Percentiles rank a stretch among this genome's conserved stretches.
These are phyloP conservation scores for Alternaria sp. DNA, from an alignment of 2,329 filamentous ascomycete species.

Conservation along the genomic window DNA sequence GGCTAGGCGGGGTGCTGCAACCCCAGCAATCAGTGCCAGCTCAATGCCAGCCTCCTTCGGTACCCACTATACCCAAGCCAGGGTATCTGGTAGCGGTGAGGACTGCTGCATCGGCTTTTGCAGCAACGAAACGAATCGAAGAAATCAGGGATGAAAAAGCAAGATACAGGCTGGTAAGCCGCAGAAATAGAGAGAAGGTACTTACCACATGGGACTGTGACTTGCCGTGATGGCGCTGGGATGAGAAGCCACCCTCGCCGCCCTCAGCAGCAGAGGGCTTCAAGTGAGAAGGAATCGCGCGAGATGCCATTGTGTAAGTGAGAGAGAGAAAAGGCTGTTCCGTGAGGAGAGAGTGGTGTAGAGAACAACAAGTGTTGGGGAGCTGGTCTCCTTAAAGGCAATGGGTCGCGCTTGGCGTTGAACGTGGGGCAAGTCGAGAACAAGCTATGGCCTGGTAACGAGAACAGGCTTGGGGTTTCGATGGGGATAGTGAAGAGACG, in stretches of 20 bases:
- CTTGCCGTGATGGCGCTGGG: conserved; percentile 80
- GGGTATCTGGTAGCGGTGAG: conserved; percentile 5
- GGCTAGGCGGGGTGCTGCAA: neutral
- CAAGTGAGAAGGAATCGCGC: conserved; percentile 83
- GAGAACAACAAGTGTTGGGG: conserved; percentile 25
- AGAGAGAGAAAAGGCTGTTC: conserved; percentile 6
- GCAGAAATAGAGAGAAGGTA: conserved; percentile 38
- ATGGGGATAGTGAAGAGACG: conserved; percentile 20
- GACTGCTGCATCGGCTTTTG: neutral
- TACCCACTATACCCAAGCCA: neutral
- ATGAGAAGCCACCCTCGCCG: conserved; percentile 58
- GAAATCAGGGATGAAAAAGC: neutral
- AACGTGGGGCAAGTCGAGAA: conserved; percentile 38
- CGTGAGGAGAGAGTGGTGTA: conserved; percentile 15
- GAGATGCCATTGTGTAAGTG: conserved; percentile 69
- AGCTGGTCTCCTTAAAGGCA: conserved; percentile 36
- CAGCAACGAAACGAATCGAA: neutral
- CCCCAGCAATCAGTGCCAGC: neutral
- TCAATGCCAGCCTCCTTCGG: neutral
- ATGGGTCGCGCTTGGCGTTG: conserved; percentile 23
- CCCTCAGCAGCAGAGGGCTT: conserved; percentile 65
- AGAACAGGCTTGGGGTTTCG: conserved; percentile 15
- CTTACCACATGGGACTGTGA: conserved; percentile 86
- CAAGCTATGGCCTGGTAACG: conserved; percentile 28
- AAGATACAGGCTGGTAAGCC: conserved; percentile 1